Evolutionary conservation across 1,139 yeast genomes (phyloP).

Genomic region (Magnusiomyces tetraspermus): DNA sequence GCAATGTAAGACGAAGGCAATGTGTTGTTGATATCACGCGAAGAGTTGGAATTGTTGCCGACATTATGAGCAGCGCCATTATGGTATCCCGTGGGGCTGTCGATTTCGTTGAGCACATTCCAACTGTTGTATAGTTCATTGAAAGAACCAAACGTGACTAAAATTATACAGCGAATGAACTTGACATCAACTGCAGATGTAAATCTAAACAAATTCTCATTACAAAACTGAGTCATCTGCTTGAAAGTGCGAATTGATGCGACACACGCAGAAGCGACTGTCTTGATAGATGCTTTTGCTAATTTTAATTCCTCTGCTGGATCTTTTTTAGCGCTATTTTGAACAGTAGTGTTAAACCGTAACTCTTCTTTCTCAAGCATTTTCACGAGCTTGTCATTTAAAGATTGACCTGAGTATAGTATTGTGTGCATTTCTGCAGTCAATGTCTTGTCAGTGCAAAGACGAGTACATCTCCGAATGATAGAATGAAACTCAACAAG

Average conservation of each 20-base stretch:
- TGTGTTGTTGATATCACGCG: not conserved
- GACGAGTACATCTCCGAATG: conserved; percentile 54
- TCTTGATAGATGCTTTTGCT: not conserved
- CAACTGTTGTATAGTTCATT: conserved; percentile 71
- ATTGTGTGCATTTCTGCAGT: conserved; percentile 10
- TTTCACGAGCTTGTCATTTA: conserved; percentile 20
- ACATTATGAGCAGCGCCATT: not conserved
- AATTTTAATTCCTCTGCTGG: conserved; percentile 10
- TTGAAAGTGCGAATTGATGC: conserved; percentile 12
- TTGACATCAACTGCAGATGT: conserved; percentile 49
- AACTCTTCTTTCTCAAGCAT: conserved; percentile 20
- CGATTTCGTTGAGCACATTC: conserved; percentile 27
- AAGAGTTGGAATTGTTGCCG: not conserved
- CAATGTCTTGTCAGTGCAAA: conserved; percentile 51
- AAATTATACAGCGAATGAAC: conserved; percentile 61
- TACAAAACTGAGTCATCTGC: conserved; percentile 19
- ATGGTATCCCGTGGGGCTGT: conserved; percentile 6
- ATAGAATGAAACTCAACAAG: conserved; percentile 66
- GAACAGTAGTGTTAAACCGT: not conserved
- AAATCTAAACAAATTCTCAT: conserved; percentile 19
- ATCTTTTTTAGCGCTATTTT: conserved; percentile 5
- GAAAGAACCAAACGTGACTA: conserved; percentile 63
- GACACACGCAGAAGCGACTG: conserved; percentile 10
- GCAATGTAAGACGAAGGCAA: not conserved
- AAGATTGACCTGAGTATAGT: conserved; percentile 14